These are phyloP conservation scores for Chrysoporthe puriensis DNA, from an alignment of 2,329 filamentous ascomycete species.

Conservation along the genomic window DNA sequence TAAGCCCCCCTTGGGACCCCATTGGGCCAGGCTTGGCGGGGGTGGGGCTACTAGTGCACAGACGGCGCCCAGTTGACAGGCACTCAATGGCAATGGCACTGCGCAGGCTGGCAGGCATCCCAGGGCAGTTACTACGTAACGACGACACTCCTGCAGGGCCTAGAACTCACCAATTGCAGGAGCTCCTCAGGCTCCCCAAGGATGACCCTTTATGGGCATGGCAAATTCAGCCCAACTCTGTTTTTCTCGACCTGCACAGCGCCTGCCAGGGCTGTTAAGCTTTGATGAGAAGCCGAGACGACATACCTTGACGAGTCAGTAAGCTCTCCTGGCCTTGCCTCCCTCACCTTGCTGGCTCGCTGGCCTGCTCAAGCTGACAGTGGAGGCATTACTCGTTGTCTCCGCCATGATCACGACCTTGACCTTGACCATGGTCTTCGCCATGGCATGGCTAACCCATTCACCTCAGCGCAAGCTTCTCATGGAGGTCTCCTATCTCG, in stretches of 20 bases:
- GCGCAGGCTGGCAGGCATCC: background rate
- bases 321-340: background rate
- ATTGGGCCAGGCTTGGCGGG: background rate
- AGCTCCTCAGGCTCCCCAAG: background rate
- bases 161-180: background rate
- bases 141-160: background rate
- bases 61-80: background rate
- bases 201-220: background rate
- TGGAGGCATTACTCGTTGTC: background rate
- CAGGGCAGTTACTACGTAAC: background rate
- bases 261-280: background rate
- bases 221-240: background rate
- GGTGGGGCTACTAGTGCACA: background rate
- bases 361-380: background rate
- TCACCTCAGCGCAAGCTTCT: background rate
- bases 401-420: background rate
- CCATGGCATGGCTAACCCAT: no score
- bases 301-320: background rate
- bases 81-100: background rate
- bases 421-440: no score
- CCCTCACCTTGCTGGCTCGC: background rate
- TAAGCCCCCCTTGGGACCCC: background rate
- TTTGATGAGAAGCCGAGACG: background rate
- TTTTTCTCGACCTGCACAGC: no score
- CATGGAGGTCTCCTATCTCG: background rate